Base-by-base conservation (phyloP, 352 stramenopile genomes). In the Phytophthora pisi region DNA sequence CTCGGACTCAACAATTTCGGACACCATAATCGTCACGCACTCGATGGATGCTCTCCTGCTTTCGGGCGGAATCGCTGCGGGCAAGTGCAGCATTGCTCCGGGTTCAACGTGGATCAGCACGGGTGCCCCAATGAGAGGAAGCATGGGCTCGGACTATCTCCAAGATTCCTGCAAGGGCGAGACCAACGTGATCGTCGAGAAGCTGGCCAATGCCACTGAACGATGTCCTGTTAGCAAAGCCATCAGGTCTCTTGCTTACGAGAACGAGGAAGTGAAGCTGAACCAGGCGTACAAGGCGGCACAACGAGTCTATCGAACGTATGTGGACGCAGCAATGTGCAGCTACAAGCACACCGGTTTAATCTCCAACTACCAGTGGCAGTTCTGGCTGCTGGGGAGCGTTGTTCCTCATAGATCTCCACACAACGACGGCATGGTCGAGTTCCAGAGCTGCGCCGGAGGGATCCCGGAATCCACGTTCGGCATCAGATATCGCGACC, bases 371-470 rank as follows among this genome's bases (percentile, higher is more conserved):
- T 68, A 80, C 15, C 57, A 71, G 45, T 26, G 16, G 4, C 20
- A 34, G 42, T 61, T 72, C 4, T 51, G 51, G n/a, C 15, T 66
- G 15, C 30, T 66, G 20, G 20, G 20, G 20, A 20, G 20, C 20
- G 20, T 20, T 20, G 20, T 20, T 20, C 20, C 20, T 20, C 20
- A 20, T 20, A 20, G 20, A 20, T 20, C 20, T 20, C 20, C 20
- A 20, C 20, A 20, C 20, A 20, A 20, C 20, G 20, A 20, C 20
- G 20, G 1, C 20, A 20, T 69, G 46, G 57, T 86, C 9, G 77
- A 84, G 55, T 80, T 72, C 47, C 38, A 70, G 0, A 84, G 77
- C 43, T 88, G 79, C 53, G 43, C 57, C 8, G 70, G 46, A 15
- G 74, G 63, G 2, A 61, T 82, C 4, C 45, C 68, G 0, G 49